Conservation (phyloP, 257 asterid genomes). For the Plantago elongata region DNA sequence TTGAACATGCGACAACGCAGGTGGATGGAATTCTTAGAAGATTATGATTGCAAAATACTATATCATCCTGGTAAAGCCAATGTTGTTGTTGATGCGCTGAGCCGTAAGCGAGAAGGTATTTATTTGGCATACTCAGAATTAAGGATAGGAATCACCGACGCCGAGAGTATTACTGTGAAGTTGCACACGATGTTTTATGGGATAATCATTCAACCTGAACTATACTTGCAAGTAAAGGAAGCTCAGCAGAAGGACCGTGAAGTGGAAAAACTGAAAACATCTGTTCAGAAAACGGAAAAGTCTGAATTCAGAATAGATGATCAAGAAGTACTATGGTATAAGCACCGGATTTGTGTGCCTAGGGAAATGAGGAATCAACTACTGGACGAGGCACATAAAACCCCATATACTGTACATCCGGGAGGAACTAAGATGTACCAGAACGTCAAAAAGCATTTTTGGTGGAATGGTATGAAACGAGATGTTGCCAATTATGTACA, state of each 20-base stretch:
- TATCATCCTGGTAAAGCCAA: neutral
- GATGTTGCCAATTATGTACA: neutral
- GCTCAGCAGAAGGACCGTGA: no score
- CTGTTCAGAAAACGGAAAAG: neutral
- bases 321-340: neutral
- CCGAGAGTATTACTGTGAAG: no score
- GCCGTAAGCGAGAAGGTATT: neutral
- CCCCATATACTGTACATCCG: no score
- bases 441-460: neutral
- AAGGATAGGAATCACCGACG: neutral
- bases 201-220: neutral
- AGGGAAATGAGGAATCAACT: neutral
- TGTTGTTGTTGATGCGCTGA: neutral
- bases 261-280: neutral
- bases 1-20: no score
- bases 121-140: neutral
- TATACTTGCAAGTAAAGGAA: neutral
- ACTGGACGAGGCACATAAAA: neutral
- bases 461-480: constrained; percentile 8
- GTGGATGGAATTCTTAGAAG: no score
- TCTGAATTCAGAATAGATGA: neutral
- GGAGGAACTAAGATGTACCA: no score
- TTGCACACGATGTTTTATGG: no score
- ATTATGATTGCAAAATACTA: no score
- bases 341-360: neutral